Base-by-base conservation (phyloP, 495 filamentous ascomycete genomes). In the Lophiostoma macrostomum region DNA sequence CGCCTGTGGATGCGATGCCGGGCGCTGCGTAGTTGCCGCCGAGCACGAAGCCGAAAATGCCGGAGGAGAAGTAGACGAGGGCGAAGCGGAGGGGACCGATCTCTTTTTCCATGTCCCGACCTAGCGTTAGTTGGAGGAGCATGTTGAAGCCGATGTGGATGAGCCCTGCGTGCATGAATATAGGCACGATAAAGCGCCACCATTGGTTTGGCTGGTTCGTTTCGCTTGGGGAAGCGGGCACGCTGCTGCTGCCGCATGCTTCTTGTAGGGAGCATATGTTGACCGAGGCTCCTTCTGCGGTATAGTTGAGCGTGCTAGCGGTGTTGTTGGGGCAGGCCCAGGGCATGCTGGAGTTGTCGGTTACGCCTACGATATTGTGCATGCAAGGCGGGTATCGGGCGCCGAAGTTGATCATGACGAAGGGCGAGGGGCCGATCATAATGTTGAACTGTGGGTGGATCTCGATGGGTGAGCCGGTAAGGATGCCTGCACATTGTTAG, bases 71-170 rank as follows among this genome's bases (percentile, higher is more conserved):
- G 68, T 98, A 98, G 41, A 95, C 88, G 32, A 98, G 68, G 34
- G 82, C 79, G 68, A 91, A 96, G 39, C 93, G 82, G 61, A 95
- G 76, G 32, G 83, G 79, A 2, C 93, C 93, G 59, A 98, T 93
- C 39, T 82, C 77, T 28, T 80, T 76, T 71, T 98, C 93, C 81
- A 98, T 93, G 54, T 96, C 93, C 1, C 80, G 77, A 12, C 89
- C 94, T 56, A 96, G 79, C 2, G 84, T 87, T 56, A 95, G 69
- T 65, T 98, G 93, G 6, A 95, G 79, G 3, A 96, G 75, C 73
- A 97, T 76, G 67, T 98, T 98, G 78, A 96, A 96, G 11, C 79
- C 85, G 52, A 98, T 95, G 71, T 98, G 93, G 56, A 98, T 80
- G 34, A 98, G 71, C 4, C 93, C 93, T 22, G 87, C 88, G 64